Base-by-base conservation (phyloP, 1,284 basidiomycete species). In the Afroboletus lepidellus region DNA sequence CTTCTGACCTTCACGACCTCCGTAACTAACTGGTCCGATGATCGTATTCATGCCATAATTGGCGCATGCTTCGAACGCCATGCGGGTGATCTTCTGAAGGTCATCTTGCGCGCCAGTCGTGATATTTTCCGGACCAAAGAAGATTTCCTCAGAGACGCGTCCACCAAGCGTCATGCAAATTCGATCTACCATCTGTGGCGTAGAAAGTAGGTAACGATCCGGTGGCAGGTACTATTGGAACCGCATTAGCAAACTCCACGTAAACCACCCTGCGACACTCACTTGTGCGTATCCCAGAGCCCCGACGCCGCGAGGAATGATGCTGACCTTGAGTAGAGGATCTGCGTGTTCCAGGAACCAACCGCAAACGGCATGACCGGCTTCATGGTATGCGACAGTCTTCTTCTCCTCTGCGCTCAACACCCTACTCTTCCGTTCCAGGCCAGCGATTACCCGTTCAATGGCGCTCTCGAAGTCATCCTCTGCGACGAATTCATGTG, bases 121-220 rank as follows among this genome's bases (percentile, higher is more conserved):
- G 72, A 99, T 96, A 62, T 92, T 90, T 64, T 85, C 87, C n/a
- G 72, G 62, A 32, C 92, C 93, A 66, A 99, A 99, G 78, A 99
- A 98, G 57, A 99, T 95, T 72, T 99, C 97, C 73, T 99, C 96
- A 1, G 94, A 90, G 3, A 98, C 96, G 56, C 97, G 92, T 3
- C 96, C 96, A 54, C 97, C 96, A n/a, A 99, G 82, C 0, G 96
- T 99, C 93, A 99, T 98, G 74, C 93, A 96, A 77, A 99, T 98
- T 53, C 94, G 84, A 71, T 99, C 96, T 30, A 84, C 69, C 77
- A 99, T 89, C 72, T 98, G 95, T 54, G 96, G 92, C 0, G 93
- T 96, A 13, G 94, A 93, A 60, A 96, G 86, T 21, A 99, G 83
- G 76, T 97, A 99, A 46, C 94, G 89, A 68, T 99, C 97, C 48